phyloP scores from a whole-genome alignment of 2,329 filamentous ascomycete species.

The Coniochaeta sp. region DNA sequence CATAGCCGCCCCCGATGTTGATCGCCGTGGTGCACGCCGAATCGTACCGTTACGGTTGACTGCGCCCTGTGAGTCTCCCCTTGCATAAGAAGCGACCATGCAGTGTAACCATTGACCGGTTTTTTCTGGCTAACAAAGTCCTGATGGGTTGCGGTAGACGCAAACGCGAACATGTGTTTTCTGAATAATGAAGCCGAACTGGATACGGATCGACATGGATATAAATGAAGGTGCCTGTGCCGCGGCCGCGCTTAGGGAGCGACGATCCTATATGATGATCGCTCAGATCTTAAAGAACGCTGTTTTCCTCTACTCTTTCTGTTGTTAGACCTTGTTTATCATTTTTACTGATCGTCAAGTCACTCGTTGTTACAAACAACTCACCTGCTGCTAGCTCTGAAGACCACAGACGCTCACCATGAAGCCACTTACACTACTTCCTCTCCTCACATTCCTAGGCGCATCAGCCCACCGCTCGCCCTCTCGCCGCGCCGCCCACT shows the following conservation, averaged over 20 bases:
- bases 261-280: background rate
- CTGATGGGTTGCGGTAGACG: background rate
- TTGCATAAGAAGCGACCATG: background rate
- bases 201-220: background rate
- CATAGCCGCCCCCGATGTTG: background rate
- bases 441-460: background rate
- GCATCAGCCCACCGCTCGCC: background rate
- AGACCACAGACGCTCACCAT: background rate
- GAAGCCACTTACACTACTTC: background rate
- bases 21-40: background rate
- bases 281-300: background rate
- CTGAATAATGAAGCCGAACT: background rate
- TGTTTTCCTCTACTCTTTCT: background rate
- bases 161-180: background rate
- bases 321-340: background rate
- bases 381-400: background rate
- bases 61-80: background rate
- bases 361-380: background rate
- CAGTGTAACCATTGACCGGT: background rate
- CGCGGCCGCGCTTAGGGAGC: background rate
- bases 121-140: background rate
- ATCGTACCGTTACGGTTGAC: background rate
- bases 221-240: background rate
- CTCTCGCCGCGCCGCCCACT: background rate
- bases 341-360: background rate